Evolutionary conservation across 2,329 filamentous ascomycete genomes (phyloP).

Genomic region (Nemania sp.): DNA sequence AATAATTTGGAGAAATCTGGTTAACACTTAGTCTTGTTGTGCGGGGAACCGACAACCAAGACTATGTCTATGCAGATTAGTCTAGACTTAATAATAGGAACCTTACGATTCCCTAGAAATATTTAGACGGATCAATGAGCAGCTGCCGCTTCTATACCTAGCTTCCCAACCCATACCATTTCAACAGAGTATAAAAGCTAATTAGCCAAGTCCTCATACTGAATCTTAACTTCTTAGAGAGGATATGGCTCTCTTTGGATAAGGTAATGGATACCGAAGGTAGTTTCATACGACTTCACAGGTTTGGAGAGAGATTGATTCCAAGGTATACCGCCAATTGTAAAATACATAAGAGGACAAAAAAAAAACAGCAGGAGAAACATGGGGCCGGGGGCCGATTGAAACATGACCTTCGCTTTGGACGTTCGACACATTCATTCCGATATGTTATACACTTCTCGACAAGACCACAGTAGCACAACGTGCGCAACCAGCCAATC

Average conservation of each 20-base stretch:
- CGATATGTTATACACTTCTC: background rate
- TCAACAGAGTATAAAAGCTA: background rate
- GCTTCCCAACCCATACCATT: background rate
- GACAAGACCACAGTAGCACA: background rate
- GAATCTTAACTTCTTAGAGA: background rate
- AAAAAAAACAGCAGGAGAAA: constrained; percentile 4
- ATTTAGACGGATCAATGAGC: background rate
- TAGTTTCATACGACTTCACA: too few relatives aligned
- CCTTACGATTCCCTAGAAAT: background rate
- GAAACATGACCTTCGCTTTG: background rate
- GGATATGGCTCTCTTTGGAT: background rate
- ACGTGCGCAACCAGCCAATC: background rate
- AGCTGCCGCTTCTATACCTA: background rate
- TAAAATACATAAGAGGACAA: constrained; percentile 12
- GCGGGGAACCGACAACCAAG: background rate
- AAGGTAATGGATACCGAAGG: background rate
- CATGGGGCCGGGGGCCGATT: background rate
- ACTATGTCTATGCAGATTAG: background rate
- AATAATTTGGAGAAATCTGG: constrained; percentile 28
- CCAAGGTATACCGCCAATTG: background rate
- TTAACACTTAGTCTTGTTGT: background rate
- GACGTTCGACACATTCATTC: background rate
- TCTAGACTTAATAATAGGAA: background rate
- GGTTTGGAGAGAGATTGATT: background rate
- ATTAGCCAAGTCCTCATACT: background rate